Evolutionary conservation across 257 asterid genomes (phyloP).

Genomic region (Rauvolfia tetraphylla): DNA sequence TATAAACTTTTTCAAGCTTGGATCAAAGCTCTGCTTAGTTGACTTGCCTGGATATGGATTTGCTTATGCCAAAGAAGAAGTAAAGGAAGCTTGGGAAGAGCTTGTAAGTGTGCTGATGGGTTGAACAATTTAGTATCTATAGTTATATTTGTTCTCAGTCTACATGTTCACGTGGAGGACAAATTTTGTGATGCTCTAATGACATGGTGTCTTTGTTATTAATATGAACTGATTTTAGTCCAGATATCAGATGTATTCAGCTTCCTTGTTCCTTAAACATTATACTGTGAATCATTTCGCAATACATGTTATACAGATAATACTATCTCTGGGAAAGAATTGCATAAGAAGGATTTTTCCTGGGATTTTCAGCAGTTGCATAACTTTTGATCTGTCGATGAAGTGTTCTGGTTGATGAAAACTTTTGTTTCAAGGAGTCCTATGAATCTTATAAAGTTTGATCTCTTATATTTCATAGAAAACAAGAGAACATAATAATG

Average conservation of each 20-base stretch:
- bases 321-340: neutral
- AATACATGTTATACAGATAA: neutral
- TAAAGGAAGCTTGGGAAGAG: conserved; percentile 97
- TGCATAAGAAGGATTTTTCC: conserved; percentile 3
- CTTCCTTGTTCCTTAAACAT: neutral
- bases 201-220: neutral
- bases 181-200: neutral
- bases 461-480: neutral
- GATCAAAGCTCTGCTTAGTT: conserved; percentile 70
- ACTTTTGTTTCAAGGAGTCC: neutral
- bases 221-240: neutral
- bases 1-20: conserved; percentile 84
- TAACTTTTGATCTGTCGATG: neutral
- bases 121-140: conserved; percentile 5
- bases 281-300: neutral
- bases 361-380: neutral
- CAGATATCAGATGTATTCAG: neutral
- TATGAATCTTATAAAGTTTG: neutral
- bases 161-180: neutral
- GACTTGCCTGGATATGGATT: conserved; percentile 99
- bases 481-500: neutral
- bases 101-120: conserved; percentile 63
- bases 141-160: conserved; percentile 10
- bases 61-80: conserved; percentile 96
- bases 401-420: neutral